Base-by-base conservation (phyloP, 2,329 filamentous ascomycete species). In the Talaromyces amestolkiae region DNA sequence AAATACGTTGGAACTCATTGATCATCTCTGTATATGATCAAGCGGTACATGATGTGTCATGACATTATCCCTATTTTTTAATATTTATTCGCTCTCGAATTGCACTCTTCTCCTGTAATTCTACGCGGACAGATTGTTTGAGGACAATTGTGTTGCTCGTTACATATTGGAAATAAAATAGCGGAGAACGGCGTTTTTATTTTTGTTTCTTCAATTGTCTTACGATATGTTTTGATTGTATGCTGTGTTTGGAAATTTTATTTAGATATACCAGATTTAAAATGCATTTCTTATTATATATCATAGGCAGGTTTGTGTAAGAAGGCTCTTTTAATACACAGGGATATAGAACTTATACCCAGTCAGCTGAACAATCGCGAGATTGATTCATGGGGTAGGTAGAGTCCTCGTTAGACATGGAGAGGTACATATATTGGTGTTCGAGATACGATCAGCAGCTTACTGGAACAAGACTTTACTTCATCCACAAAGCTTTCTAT, bases 1-100 rank as follows among this genome's bases (percentile, higher is more conserved):
- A 96, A 97, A 81, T 95, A 91, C 74, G 92, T 90, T 22, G 92
- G 93, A 62, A 92, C 91, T 84, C 88, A 87, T 73, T 96, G 79
- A 56, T 59, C 41, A 47, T 51, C 13, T 63, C 19, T 39, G 13
- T 63, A n/a, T n/a, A 27, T 45, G 37, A n/a, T 31, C 45, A 37
- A 31, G 47, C 15, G 31, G 61, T 47, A 49, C 51, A 63, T 62
- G 31, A 62, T 62, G 61, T 47, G 49, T 63, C 13, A 63, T 49
- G 61, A 63, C 39, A 58, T 74, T 66, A 39, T 49, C 27, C 51
- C 13, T 17, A 33, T 54, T 60, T 49, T 66, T 64, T 7, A 31
- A 61, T 58, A 62, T 69, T 69, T 74, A 73, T 74, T 72, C 69
- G 53, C 56, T 68, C 69, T 66, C 69, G 68, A 67, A 68, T 66